phyloP scores from a whole-genome alignment of 306 rosid species.

The Casuarina equisetifolia region DNA sequence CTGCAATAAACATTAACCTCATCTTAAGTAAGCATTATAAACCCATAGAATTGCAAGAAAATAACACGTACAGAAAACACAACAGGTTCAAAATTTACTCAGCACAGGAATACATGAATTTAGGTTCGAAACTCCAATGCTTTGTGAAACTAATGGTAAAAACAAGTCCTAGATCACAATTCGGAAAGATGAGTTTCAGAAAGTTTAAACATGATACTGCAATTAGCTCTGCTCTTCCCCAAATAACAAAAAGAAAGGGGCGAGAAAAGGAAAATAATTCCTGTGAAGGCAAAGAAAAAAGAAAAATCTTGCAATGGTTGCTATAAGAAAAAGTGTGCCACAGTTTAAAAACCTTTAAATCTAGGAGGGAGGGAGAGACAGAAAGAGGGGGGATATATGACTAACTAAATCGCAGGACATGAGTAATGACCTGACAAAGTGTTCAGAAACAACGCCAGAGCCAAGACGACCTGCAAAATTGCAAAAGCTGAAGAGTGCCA shows the following conservation, averaged over 20 bases:
- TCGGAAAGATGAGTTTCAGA: neutral
- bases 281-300: neutral
- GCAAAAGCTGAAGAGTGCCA: conserved; percentile 80
- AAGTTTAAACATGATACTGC: neutral
- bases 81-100: neutral
- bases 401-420: neutral
- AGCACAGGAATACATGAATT: conserved; percentile 10
- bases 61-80: conserved; percentile 3
- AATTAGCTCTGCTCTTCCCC: neutral
- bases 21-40: conserved; percentile 14
- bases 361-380: neutral
- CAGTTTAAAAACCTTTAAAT: neutral
- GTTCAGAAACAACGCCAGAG: conserved; percentile 75
- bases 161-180: neutral
- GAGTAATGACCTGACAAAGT: conserved; percentile 69
- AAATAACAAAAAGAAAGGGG: neutral
- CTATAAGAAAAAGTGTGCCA: conserved; percentile 7
- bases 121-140: conserved; percentile 16
- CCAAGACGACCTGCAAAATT: conserved; percentile 82
- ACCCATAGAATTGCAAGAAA: conserved; percentile 7
- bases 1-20: conserved; percentile 39
- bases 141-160: neutral
- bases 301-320: conserved; percentile 13
- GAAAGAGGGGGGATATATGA: neutral
- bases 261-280: neutral